A percentile compares a stretch with the other conserved stretches of the same genome.
phyloP scores from a whole-genome alignment of 345 rosid species.

The Limnanthes douglasii region DNA sequence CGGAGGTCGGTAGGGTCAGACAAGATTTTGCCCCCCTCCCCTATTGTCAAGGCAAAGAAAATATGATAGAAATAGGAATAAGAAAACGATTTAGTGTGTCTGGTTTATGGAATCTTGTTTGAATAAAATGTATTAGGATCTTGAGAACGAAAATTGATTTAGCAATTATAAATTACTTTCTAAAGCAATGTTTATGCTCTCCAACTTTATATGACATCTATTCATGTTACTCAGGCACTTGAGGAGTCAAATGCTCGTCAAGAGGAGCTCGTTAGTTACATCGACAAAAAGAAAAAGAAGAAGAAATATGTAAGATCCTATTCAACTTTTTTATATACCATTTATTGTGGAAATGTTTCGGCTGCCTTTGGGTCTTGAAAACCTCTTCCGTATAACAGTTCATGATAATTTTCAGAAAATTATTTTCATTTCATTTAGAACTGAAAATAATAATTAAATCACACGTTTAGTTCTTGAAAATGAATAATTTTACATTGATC shows the following conservation, averaged over 20 bases:
- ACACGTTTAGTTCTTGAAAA: conserved; percentile 1
- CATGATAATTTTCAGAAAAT: not conserved
- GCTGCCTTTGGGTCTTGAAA: no score
- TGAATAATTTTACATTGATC: conserved; percentile 8
- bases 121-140: not conserved
- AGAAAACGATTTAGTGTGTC: no score
- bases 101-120: not conserved
- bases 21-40: no score
- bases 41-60: no score
- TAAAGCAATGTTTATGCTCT: no score
- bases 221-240: conserved; percentile 38
- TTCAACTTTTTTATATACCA: not conserved
- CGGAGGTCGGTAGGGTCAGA: no score
- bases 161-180: no score
- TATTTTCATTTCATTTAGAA: not conserved
- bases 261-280: conserved; percentile 57
- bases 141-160: not conserved
- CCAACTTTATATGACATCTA: no score
- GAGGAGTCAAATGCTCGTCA: conserved; percentile 62
- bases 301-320: conserved; percentile 38
- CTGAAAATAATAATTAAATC: not conserved
- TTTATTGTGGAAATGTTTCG: no score
- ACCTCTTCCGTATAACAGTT: not conserved
- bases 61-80: no score
- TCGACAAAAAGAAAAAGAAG: conserved; percentile 80